These are phyloP conservation scores for Rhododendron kiyosumense DNA, from an alignment of 148 eudicot genomes.

Conservation along the genomic window DNA sequence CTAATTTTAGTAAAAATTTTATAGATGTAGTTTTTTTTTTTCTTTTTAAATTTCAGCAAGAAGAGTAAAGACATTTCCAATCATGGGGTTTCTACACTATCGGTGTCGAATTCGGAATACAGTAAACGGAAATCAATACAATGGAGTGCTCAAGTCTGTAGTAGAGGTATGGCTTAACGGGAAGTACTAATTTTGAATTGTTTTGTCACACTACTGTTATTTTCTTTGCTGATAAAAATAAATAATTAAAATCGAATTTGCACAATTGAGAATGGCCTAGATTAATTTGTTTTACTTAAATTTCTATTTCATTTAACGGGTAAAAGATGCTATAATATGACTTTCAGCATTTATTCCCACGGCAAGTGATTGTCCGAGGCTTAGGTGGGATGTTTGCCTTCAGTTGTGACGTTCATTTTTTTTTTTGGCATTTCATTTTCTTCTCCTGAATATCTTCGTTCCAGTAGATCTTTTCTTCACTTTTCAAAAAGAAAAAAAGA, in stretches of 20 bases:
- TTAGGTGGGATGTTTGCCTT: too few relatives aligned
- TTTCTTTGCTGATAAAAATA: neutral
- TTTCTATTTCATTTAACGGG: neutral
- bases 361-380: too few relatives aligned
- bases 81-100: neutral
- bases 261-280: neutral
- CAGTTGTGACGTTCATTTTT: too few relatives aligned
- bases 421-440: too few relatives aligned
- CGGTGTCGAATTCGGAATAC: too few relatives aligned
- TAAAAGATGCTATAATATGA: neutral
- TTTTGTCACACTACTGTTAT: neutral
- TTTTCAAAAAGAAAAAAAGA: too few relatives aligned
- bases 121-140: neutral
- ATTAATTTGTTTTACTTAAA: neutral
- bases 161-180: neutral
- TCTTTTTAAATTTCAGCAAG: neutral
- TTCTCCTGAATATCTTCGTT: too few relatives aligned
- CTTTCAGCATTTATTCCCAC: neutral
- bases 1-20: neutral
- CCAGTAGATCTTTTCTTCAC: too few relatives aligned
- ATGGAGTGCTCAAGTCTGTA: neutral
- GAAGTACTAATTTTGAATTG: neutral
- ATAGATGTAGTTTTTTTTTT: neutral
- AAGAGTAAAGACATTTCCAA: conserved; percentile 2
- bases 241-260: neutral